A percentile compares a stretch with the other conserved stretches of the same genome.
Evolutionary conservation across 2,329 filamentous ascomycete genomes (phyloP).

Genomic region (Alternaria tenuissima): DNA sequence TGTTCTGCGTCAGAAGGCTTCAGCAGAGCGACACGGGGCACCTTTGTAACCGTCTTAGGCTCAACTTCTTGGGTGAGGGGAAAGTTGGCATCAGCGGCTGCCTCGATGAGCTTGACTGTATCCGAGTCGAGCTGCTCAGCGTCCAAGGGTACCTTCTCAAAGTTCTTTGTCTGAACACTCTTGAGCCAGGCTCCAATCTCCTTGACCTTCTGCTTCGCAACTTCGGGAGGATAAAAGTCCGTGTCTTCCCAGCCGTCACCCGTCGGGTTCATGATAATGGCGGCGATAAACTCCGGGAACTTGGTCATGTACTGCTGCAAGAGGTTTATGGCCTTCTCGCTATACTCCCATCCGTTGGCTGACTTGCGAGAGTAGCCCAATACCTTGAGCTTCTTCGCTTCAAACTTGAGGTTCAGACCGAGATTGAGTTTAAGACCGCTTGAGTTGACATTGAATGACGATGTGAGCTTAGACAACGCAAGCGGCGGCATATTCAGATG

Average conservation of each 20-base stretch:
- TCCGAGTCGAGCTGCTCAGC: conserved; percentile 95
- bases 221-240: conserved; percentile 80
- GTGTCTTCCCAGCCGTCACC: conserved; percentile 84
- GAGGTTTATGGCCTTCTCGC: conserved; percentile 79
- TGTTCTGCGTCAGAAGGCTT: conserved; percentile 98
- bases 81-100: conserved; percentile 69
- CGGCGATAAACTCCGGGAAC: conserved; percentile 95
- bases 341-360: conserved; percentile 93
- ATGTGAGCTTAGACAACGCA: conserved; percentile 93
- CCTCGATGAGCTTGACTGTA: conserved; percentile 81
- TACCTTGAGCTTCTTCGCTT: conserved; percentile 93
- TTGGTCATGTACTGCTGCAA: conserved; percentile 89
- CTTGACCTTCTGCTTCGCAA: conserved; percentile 82
- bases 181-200: conserved; percentile 96
- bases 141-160: conserved; percentile 94
- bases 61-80: conserved; percentile 52
- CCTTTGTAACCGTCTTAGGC: conserved; percentile 76
- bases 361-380: conserved; percentile 92
- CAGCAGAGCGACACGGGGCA: conserved; percentile 85
- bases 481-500: conserved; percentile 83
- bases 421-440: conserved; percentile 87
- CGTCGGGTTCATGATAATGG: conserved; percentile 83
- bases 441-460: conserved; percentile 85
- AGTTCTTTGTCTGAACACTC: conserved; percentile 85
- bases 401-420: conserved; percentile 95